phyloP scores from a whole-genome alignment of 2,329 filamentous ascomycete species.

The Epichloe hybrida region DNA sequence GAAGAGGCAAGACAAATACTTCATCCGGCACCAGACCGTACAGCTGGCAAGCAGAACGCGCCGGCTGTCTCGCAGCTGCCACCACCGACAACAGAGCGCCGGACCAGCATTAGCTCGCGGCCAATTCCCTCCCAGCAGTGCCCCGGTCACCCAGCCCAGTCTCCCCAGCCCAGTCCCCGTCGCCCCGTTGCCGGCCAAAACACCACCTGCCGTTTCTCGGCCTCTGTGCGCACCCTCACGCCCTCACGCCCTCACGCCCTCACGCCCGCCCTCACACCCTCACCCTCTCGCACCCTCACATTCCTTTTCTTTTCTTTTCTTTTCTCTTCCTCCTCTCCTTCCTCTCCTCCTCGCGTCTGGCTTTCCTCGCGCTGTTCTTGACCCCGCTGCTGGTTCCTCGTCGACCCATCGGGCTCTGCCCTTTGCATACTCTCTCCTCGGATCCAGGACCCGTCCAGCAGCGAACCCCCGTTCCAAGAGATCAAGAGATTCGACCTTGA shows the following conservation, averaged over 20 bases:
- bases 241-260: neutral
- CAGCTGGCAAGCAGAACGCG: neutral
- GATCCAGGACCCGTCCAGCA: neutral
- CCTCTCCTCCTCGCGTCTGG: neutral
- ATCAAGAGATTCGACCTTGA: neutral
- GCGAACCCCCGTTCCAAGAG: neutral
- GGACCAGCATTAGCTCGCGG: too few species aligned
- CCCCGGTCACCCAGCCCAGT: too few species aligned
- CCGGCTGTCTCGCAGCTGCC: neutral
- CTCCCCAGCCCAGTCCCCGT: too few species aligned
- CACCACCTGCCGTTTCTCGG: constrained; percentile 1
- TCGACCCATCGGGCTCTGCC: constrained; percentile 1
- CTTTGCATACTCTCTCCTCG: neutral
- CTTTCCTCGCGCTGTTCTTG: neutral
- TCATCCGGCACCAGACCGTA: too few species aligned
- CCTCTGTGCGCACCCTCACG: neutral
- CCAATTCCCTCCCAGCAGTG: too few species aligned
- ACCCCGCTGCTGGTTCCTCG: constrained; percentile 1
- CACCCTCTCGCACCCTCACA: neutral
- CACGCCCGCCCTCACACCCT: neutral
- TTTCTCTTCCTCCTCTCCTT: neutral
- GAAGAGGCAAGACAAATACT: too few species aligned
- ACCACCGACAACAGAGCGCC: neutral
- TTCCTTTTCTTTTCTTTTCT: neutral
- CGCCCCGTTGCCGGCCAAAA: neutral